Conservation (phyloP, 2,329 filamentous ascomycete species). For the Purpureocillium lavendulum region DNA sequence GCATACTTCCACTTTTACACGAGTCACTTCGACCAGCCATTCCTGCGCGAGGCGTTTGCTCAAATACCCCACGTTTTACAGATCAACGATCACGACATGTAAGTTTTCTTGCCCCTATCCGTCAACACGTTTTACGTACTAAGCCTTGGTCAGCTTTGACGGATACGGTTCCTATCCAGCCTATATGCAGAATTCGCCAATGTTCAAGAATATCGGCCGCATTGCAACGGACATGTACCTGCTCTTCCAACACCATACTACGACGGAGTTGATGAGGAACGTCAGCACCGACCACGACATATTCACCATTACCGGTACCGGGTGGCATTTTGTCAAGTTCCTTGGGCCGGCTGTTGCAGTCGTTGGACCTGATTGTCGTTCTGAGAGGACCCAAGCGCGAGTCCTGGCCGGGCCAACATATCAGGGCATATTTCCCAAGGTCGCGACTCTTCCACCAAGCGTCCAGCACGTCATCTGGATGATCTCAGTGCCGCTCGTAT, state of each 20-base stretch:
- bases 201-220: conserved; percentile 96
- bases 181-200: conserved; percentile 95
- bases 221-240: conserved; percentile 97
- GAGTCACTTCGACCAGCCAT: conserved; percentile 95
- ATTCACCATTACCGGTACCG: conserved; percentile 93
- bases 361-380: conserved; percentile 84
- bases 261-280: conserved; percentile 83
- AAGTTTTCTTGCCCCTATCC: conserved; percentile 43
- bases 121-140: too few species aligned
- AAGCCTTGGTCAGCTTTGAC: conserved; percentile 60
- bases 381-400: conserved; percentile 80
- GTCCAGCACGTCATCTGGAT: conserved; percentile 98
- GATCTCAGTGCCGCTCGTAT: conserved; percentile 82
- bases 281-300: conserved; percentile 82
- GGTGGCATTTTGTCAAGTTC: conserved; percentile 98
- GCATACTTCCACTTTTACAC: conserved; percentile 99
- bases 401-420: conserved; percentile 96
- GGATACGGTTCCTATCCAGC: conserved; percentile 96
- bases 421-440: conserved; percentile 92
- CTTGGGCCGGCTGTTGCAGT: conserved; percentile 86
- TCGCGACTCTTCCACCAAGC: conserved; percentile 80
- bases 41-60: conserved; percentile 88
- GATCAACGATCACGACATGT: conserved; percentile 97
- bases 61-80: conserved; percentile 93
- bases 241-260: conserved; percentile 96